phyloP scores from a whole-genome alignment of 345 rosid species.

The Rhodamnia rubescens region DNA sequence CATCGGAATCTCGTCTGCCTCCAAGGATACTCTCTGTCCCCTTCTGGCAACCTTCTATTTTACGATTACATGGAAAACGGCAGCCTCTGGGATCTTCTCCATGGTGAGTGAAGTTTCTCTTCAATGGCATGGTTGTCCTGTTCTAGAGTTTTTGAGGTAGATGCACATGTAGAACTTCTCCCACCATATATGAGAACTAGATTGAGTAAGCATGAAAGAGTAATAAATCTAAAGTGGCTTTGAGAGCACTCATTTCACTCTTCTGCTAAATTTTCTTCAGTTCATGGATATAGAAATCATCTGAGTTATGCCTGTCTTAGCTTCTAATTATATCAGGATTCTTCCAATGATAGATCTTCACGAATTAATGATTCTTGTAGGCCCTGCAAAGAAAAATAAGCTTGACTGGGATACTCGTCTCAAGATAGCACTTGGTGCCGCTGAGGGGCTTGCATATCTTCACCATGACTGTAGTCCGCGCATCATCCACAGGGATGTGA shows the following conservation, averaged over 20 bases:
- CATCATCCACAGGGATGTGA: conserved; percentile 90
- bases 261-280: background rate
- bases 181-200: background rate
- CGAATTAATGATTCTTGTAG: conserved; percentile 20
- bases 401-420: conserved; percentile 83
- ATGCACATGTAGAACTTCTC: background rate
- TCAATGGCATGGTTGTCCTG: background rate
- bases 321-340: background rate
- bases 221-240: background rate
- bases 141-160: background rate
- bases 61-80: conserved; percentile 98
- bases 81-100: conserved; percentile 96
- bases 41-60: conserved; percentile 79
- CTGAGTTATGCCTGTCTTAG: background rate
- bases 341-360: background rate
- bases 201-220: background rate
- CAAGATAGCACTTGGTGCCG: conserved; percentile 79
- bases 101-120: conserved; percentile 34
- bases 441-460: conserved; percentile 84
- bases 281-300: background rate
- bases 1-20: conserved; percentile 89
- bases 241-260: background rate
- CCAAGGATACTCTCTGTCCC: conserved; percentile 80
- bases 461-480: conserved; percentile 97
- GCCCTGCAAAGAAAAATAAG: conserved; percentile 64